A percentile compares a stretch with the other conserved stretches of the same genome.
phyloP scores from a whole-genome alignment of 148 eudicot genomes.

The Amaranthus hypochondriacus region DNA sequence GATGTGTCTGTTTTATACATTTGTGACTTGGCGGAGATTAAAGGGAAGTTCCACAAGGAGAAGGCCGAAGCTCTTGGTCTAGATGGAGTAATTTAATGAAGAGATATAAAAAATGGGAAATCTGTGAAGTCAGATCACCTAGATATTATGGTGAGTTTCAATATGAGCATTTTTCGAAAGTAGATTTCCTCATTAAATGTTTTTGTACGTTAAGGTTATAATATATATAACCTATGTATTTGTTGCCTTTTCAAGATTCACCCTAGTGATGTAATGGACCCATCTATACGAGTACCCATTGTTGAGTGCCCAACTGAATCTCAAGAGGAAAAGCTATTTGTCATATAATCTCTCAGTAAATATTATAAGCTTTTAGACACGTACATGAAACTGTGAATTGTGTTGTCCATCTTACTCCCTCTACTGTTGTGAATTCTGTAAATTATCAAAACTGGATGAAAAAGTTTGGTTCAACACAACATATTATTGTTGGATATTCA shows the following conservation, averaged over 20 bases:
- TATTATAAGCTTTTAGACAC: slow-evolving; percentile 44
- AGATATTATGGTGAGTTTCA: slow-evolving; percentile 63
- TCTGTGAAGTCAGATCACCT: slow-evolving; percentile 65
- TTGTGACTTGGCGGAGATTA: slow-evolving; percentile 83
- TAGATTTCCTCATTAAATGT: neutral
- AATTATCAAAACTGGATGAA: no score
- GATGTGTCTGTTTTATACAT: slow-evolving; percentile 78
- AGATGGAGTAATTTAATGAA: slow-evolving; percentile 64
- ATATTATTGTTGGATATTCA: no score
- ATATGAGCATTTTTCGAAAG: slow-evolving; percentile 38
- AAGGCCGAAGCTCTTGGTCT: slow-evolving; percentile 85
- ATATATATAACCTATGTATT: slow-evolving; percentile 9
- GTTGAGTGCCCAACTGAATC: slow-evolving; percentile 78
- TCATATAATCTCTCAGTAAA: slow-evolving; percentile 42
- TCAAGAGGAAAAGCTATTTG: slow-evolving; percentile 55
- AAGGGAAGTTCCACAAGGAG: slow-evolving; percentile 74
- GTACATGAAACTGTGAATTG: slow-evolving; percentile 54
- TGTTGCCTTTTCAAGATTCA: slow-evolving; percentile 53
- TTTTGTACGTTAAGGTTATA: neutral
- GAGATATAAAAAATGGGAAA: slow-evolving; percentile 60
- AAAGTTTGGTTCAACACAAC: no score
- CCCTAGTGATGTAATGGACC: slow-evolving; percentile 80
- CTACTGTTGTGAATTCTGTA: slow-evolving; percentile 7
- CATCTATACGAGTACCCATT: slow-evolving; percentile 80
- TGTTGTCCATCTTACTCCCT: slow-evolving; percentile 74